These are phyloP conservation scores for Cercospora citrullina DNA, from an alignment of 2,329 filamentous ascomycete genomes.

Conservation along the genomic window DNA sequence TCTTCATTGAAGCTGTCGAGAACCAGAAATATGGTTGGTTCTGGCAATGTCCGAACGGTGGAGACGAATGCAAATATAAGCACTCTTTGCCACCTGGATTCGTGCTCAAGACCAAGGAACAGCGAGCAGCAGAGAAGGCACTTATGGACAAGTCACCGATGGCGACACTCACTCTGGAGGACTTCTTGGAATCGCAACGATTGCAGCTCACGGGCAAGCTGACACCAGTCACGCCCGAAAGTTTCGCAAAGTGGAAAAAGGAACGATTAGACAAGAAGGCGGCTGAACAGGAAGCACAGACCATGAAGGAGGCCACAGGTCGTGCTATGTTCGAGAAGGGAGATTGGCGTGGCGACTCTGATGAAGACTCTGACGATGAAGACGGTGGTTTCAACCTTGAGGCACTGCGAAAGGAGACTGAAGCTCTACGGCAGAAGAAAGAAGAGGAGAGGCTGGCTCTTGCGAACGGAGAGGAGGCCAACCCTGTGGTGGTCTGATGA, in stretches of 20 bases:
- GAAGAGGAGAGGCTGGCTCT: slow-evolving; percentile 68
- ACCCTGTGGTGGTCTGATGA: slow-evolving; percentile 15
- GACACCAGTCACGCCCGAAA: slow-evolving; percentile 89
- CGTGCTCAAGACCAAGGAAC: slow-evolving; percentile 95
- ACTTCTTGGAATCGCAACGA: slow-evolving; percentile 93
- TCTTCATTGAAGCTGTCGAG: slow-evolving; percentile 94
- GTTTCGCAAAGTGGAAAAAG: slow-evolving; percentile 96
- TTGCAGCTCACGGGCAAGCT: slow-evolving; percentile 90
- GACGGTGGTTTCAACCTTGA: slow-evolving; percentile 72
- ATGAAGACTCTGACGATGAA: slow-evolving; percentile 62
- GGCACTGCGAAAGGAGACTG: slow-evolving; percentile 80
- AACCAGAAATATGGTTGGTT: slow-evolving; percentile 99
- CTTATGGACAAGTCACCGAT: slow-evolving; percentile 93
- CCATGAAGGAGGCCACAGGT: slow-evolving; percentile 93
- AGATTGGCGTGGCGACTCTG: slow-evolving; percentile 62
- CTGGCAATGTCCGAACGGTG: slow-evolving; percentile 95
- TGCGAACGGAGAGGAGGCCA: slow-evolving; percentile 17
- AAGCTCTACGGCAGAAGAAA: slow-evolving; percentile 69
- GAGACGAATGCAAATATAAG: slow-evolving; percentile 97
- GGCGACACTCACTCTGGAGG: slow-evolving; percentile 91
- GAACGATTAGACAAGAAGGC: slow-evolving; percentile 92
- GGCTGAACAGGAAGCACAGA: slow-evolving; percentile 84
- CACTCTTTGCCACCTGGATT: slow-evolving; percentile 94
- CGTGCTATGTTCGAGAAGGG: slow-evolving; percentile 95
- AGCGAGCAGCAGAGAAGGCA: slow-evolving; percentile 92